These are phyloP conservation scores for Xerophyta viscosa DNA, from an alignment of 106 monocot species.

Conservation along the genomic window DNA sequence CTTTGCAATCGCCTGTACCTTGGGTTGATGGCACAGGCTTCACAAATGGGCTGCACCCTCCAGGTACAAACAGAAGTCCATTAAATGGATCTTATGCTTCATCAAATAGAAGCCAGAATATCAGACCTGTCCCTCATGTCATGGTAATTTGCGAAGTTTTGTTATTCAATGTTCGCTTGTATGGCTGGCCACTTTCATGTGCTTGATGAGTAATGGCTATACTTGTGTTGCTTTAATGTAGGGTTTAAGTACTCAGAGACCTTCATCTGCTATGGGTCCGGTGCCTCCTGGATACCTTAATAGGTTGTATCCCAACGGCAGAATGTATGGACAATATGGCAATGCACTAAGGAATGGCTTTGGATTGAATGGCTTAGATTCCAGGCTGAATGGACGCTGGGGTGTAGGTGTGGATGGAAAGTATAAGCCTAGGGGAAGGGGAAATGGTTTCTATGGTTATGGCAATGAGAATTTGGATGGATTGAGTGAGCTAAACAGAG, in stretches of 20 bases:
- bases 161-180: background rate
- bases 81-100: conserved; percentile 18
- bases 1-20: conserved; percentile 39
- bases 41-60: conserved; percentile 31
- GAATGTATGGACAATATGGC: conserved; percentile 38
- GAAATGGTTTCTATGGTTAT: conserved; percentile 46
- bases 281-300: conserved; percentile 21
- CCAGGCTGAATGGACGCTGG: conserved; percentile 13
- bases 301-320: conserved; percentile 46
- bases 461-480: conserved; percentile 60
- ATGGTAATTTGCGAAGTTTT: conserved; percentile 14
- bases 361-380: conserved; percentile 9
- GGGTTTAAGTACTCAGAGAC: conserved; percentile 28
- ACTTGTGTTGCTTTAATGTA: conserved; percentile 4
- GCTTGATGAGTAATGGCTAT: background rate
- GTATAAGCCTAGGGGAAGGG: conserved; percentile 42
- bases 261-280: conserved; percentile 19
- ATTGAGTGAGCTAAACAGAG: conserved; percentile 58
- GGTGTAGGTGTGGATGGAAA: conserved; percentile 29
- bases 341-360: conserved; percentile 17
- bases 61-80: conserved; percentile 5
- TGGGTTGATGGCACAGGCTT: conserved; percentile 32
- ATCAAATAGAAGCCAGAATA: conserved; percentile 29
- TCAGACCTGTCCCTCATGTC: conserved; percentile 9
- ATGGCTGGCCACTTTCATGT: no score